Base-by-base conservation (phyloP, 2,329 filamentous ascomycete genomes). In the Pseudocercospora macadamiae region DNA sequence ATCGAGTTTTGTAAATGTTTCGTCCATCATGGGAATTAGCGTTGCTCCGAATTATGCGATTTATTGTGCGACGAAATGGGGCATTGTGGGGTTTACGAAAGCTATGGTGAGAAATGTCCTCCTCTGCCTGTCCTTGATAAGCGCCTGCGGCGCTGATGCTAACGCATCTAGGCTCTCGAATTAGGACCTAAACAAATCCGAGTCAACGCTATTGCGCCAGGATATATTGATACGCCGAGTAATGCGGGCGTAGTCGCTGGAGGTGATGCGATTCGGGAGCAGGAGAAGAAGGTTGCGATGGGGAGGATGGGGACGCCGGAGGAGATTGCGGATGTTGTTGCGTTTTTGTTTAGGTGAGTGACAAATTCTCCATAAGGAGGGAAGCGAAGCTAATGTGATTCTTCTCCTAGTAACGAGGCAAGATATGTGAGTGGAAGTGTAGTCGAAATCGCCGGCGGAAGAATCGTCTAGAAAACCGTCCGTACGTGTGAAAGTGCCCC, bases 231-330 rank as follows among this genome's bases (percentile, higher is more conserved):
- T 61, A 81, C 79, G 51, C 77, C 78, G 14, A 76, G 75, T 4
- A 82, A 81, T 71, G 78, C 79, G 6, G 77, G 77, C 3, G 79
- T 83, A 28, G 75, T 81, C 1, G 77, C 74, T 51, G 82, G 82
- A 0, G 72, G 74, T 0, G 79, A 79, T 45, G 75, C 74, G 1
- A 74, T 80, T 5, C 68, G 74, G 62, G 69, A 70, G 62, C 74
- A 77, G 71, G 63, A 71, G 39, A 65, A 68, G 49, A 74, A 74
- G 51, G 75, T 78, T 62, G 75, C 76, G 37, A 62, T 79, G 64
- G 76, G 73, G 54, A 71, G 77, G 51, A 62, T 81, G 65, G 80
- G 79, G 0, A 75, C 71, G 34, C 70, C 78, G 1, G 78, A 77
- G 52, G 80, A 83, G 67, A 75, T 82, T 23, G 79, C 79, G 32